A percentile compares a stretch with the other conserved stretches of the same genome.
Conservation (phyloP, 176 grass and related monocot genomes). For the Guadua angustifolia region DNA sequence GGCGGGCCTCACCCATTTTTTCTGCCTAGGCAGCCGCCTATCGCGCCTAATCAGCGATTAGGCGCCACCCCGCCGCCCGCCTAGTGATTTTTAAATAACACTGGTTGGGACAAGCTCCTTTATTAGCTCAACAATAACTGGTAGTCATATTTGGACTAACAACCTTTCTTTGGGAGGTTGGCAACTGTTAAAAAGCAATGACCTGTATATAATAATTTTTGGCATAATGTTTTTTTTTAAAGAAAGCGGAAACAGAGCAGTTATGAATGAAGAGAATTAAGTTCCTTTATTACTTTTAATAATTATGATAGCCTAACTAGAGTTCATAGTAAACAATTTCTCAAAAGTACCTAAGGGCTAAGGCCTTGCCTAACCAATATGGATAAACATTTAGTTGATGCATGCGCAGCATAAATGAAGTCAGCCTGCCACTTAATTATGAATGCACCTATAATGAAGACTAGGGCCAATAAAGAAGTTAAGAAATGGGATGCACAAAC, state of each 20-base stretch:
- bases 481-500: not conserved
- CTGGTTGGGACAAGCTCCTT: not conserved
- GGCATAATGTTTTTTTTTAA: not conserved
- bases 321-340: not conserved
- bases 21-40: too few species aligned
- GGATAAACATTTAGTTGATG: not conserved
- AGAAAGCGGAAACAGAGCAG: not conserved
- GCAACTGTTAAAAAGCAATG: not conserved
- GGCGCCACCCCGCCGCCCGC: too few species aligned
- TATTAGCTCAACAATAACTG: conserved; percentile 2
- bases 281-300: not conserved
- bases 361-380: conserved; percentile 2
- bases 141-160: not conserved
- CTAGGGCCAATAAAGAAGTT: not conserved
- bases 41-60: too few species aligned
- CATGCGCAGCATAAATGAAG: not conserved
- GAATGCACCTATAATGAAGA: not conserved
- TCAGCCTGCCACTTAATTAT: conserved; percentile 6
- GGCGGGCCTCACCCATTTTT: too few species aligned
- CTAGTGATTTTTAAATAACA: too few species aligned
- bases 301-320: too few species aligned
- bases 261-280: not conserved
- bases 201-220: not conserved
- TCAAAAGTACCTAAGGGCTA: conserved; percentile 1
- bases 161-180: not conserved